Evolutionary conservation across 768 basidiomycete species (phyloP).

Genomic region (Xerocomus spinulosus): DNA sequence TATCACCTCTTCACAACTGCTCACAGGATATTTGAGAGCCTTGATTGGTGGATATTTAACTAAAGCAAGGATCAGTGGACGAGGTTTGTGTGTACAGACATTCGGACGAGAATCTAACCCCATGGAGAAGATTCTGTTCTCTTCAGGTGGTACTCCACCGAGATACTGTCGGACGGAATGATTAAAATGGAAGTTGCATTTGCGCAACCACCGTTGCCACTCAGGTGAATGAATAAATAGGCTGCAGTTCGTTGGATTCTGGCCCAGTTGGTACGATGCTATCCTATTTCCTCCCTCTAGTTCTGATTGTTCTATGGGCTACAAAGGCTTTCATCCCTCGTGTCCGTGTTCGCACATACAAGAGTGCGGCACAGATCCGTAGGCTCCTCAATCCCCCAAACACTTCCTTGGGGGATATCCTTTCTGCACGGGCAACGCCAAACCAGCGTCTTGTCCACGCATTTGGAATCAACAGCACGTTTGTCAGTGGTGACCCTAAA

Average conservation of each 20-base stretch:
- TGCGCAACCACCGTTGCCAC: not conserved
- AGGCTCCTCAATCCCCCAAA: constrained; percentile 15
- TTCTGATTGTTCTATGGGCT: not conserved
- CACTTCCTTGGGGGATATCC: constrained; percentile 9
- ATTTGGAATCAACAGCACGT: constrained; percentile 42
- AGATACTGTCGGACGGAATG: not conserved
- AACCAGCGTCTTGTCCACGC: constrained; percentile 26
- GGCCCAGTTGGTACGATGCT: not conserved
- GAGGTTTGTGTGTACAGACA: too few relatives aligned
- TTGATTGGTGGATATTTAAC: not conserved
- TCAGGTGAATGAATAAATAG: constrained; percentile 1
- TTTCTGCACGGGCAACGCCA: constrained; percentile 16
- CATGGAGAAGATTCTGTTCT: not conserved
- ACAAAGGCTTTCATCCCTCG: constrained; percentile 1
- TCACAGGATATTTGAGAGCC: not conserved
- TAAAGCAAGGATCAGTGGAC: too few relatives aligned
- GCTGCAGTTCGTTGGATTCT: not conserved
- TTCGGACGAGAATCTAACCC: not conserved
- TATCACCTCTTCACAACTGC: too few relatives aligned
- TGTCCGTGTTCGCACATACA: constrained; percentile 10
- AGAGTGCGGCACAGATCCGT: not conserved
- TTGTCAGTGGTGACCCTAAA: constrained; percentile 38
- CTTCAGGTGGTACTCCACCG: not conserved
- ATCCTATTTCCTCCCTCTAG: too few relatives aligned
- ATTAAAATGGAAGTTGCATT: not conserved